These are phyloP conservation scores for Peronospora destructor DNA, from an alignment of 352 stramenopile species.

Conservation along the genomic window DNA sequence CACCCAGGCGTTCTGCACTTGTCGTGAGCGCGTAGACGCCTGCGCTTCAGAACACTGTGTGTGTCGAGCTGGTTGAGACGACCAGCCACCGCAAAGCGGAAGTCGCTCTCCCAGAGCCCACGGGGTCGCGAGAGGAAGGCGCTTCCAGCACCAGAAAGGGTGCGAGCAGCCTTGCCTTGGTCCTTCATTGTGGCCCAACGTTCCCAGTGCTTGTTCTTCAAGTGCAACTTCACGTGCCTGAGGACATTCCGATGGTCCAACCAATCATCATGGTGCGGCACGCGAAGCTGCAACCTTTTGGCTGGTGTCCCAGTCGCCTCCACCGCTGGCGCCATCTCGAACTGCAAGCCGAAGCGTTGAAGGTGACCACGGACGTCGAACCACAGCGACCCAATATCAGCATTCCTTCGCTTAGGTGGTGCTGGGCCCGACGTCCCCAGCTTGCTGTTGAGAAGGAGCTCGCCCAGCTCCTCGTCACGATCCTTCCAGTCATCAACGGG, in stretches of 20 bases:
- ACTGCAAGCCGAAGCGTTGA: background rate
- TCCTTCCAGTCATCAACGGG: background rate
- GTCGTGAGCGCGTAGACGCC: background rate
- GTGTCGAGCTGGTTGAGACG: slow-evolving; percentile 14
- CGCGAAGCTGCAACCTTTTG: slow-evolving; percentile 6
- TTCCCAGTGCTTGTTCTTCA: no score
- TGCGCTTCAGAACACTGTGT: slow-evolving; percentile 2
- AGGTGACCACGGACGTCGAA: slow-evolving; percentile 7
- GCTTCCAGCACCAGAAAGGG: slow-evolving; percentile 6
- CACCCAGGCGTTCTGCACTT: no score
- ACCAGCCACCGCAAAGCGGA: slow-evolving; percentile 12
- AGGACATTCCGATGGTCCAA: slow-evolving; percentile 6
- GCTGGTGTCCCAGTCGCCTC: no score
- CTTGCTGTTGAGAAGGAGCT: no score
- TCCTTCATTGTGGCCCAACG: no score
- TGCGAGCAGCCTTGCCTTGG: no score
- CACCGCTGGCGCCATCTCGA: no score
- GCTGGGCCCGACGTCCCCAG: no score
- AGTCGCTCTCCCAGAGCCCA: slow-evolving; percentile 14
- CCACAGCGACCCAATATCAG: no score
- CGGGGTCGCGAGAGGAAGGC: slow-evolving; percentile 7
- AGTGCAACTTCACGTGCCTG: no score
- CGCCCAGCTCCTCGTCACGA: background rate
- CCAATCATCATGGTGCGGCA: slow-evolving; percentile 9
- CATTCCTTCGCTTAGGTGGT: no score